Conservation (phyloP, 164 flowering plant species). For the Berberis vulgaris region DNA sequence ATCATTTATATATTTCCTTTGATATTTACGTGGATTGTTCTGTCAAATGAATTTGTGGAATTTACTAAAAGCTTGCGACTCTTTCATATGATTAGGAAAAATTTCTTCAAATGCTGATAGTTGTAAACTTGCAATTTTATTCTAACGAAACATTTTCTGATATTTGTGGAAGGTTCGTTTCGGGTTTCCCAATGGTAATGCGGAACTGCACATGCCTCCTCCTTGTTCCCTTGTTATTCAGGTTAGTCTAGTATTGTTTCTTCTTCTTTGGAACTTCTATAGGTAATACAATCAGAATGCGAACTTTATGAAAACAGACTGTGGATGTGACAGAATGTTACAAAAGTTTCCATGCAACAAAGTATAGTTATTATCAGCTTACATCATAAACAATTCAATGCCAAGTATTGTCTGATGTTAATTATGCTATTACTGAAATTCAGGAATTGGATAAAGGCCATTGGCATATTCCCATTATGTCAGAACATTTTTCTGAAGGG, state of each 20-base stretch:
- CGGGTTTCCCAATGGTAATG: conserved; percentile 53
- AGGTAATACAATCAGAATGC: neutral
- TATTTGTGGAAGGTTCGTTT: conserved; percentile 59
- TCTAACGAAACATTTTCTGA: conserved; percentile 16
- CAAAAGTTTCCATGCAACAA: no score
- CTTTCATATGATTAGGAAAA: no score
- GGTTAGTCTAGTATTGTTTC: conserved; percentile 29
- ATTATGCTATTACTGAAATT: neutral
- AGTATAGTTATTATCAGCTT: no score
- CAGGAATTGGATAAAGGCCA: conserved; percentile 77
- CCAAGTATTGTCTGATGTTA: neutral
- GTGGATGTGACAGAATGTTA: no score
- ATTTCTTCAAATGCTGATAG: no score
- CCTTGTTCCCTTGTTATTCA: conserved; percentile 84
- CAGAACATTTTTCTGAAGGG: conserved; percentile 33
- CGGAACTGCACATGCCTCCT: conserved; percentile 76
- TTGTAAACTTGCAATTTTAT: no score
- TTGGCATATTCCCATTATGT: conserved; percentile 75
- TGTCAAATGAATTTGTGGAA: no score
- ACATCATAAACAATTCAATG: neutral
- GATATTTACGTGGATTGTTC: no score
- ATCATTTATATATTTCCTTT: no score
- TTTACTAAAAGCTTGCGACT: no score
- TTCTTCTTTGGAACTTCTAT: neutral
- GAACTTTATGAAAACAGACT: no score